Base-by-base conservation (phyloP, 345 rosid genomes). In the Combretum micranthum region DNA sequence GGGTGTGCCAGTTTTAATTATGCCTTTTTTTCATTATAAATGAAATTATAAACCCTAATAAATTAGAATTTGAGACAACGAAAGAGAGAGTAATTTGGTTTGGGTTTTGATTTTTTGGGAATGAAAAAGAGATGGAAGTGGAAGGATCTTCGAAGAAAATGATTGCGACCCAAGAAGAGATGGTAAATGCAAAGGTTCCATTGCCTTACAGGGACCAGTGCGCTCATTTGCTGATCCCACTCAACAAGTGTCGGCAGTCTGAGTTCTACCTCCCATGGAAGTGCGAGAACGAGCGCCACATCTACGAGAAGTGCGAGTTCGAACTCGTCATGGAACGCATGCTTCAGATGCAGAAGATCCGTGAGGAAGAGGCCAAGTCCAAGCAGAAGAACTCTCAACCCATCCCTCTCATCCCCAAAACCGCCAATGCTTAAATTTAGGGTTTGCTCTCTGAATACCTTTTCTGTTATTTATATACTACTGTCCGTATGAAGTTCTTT, bases 271-370 rank as follows among this genome's bases (percentile, higher is more conserved):
- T 94, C 13, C 99, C 99, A 0, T 94, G 99, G 99, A 94, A 94
- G 62, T 94, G 99, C 78, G 96, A 90, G 73, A 76, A 74, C 63
- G 87, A 90, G 69, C 93, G 99, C 54, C 99, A 94, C 68, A 52
- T 74, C 61, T 94, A 94, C 62, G 97, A 94, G 83, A 90, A 94
- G 84, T 94, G 99, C 60, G 90, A 81, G 59, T 94, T 90, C 84
- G 97, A 94, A 79, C 96, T 94, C 42, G 93, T 94, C 47, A 94
- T 87, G 97, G 97, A 90, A 78, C 70, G 99, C 37, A 94, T 94
- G 97, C 88, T 90, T 21, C 72, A 83, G 88, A 90, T 94, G 99
- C 89, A 90, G 82, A 90, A 87, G 90, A 94, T 94, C 78, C 95
- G 93, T 32, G 85, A 87, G 51, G 69, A 81, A 66, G 83, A 89